phyloP scores from a whole-genome alignment of 2,329 filamentous ascomycete genomes.

The Fusarium chuoi region DNA sequence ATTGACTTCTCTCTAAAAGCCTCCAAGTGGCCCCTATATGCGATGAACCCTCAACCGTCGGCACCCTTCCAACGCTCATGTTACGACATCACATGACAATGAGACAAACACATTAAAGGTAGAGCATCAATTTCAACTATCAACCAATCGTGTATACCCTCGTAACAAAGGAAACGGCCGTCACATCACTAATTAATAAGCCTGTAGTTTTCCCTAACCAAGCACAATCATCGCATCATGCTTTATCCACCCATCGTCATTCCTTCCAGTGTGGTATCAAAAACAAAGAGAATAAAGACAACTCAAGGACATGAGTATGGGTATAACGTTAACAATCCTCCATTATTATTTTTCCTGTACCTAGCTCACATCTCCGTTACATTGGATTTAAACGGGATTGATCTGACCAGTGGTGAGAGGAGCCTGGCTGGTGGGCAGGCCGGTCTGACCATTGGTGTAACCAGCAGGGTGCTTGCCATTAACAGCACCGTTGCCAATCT shows the following conservation, averaged over 20 bases:
- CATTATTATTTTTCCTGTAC: conserved; percentile 1
- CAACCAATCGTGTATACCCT: conserved; percentile 24
- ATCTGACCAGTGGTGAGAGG: conserved; percentile 24
- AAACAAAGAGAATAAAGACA: conserved; percentile 31
- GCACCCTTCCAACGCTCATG: accelerated
- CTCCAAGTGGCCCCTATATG: no score
- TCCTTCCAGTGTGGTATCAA: conserved; percentile 37
- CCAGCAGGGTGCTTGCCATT: conserved; percentile 29
- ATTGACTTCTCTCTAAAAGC: no score
- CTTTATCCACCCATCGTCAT: conserved; percentile 28
- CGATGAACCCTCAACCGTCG: no score
- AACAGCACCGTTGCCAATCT: conserved; percentile 17
- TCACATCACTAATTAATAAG: conserved; percentile 25
- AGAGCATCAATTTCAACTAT: conserved; percentile 37
- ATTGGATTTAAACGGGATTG: conserved; percentile 31
- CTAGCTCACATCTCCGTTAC: conserved; percentile 1
- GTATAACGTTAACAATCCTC: conserved; percentile 38
- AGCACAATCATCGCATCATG: conserved; percentile 16
- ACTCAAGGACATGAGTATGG: conserved; percentile 35
- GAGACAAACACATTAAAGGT: not conserved
- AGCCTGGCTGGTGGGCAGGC: conserved; percentile 2
- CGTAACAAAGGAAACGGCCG: conserved; percentile 36
- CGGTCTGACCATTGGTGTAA: conserved; percentile 8
- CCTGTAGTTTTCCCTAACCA: conserved; percentile 18
- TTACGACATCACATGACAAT: no score